phyloP scores from a whole-genome alignment of 2,329 filamentous ascomycete genomes.

The Corniculantispora saksenae region DNA sequence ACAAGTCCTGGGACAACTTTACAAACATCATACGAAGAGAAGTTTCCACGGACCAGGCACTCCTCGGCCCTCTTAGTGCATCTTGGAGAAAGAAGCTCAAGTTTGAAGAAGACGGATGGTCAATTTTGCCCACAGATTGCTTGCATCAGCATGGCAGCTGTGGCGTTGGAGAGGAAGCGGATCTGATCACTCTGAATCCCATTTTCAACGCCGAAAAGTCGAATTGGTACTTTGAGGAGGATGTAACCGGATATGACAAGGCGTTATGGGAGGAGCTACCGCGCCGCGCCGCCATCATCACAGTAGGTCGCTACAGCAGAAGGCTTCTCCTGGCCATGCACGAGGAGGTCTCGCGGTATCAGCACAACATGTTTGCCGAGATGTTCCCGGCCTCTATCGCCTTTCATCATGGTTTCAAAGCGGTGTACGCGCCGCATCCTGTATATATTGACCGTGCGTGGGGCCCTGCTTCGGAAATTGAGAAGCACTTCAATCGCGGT shows the following conservation, averaged over 20 bases:
- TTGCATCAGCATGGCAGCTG: slow-evolving; percentile 53
- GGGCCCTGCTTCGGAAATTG: slow-evolving; percentile 64
- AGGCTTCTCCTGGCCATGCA: slow-evolving; percentile 72
- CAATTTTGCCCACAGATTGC: slow-evolving; percentile 57
- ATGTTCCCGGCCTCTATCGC: slow-evolving; percentile 75
- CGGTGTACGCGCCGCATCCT: slow-evolving; percentile 78
- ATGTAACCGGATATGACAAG: slow-evolving; percentile 72
- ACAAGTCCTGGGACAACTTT: slow-evolving; percentile 74
- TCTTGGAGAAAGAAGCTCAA: slow-evolving; percentile 47
- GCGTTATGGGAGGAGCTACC: slow-evolving; percentile 59
- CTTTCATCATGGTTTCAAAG: slow-evolving; percentile 76
- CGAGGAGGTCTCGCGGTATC: slow-evolving; percentile 66
- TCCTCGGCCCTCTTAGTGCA: slow-evolving; percentile 68
- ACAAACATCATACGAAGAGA: slow-evolving; percentile 62
- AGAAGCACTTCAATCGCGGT: slow-evolving; percentile 75
- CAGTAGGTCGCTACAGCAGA: slow-evolving; percentile 66
- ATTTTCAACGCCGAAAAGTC: slow-evolving; percentile 71
- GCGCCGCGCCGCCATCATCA: slow-evolving; percentile 70
- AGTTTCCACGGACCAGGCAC: slow-evolving; percentile 49
- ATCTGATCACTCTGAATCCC: slow-evolving; percentile 76
- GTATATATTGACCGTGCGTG: slow-evolving; percentile 78
- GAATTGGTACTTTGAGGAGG: slow-evolving; percentile 70
- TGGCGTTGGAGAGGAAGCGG: slow-evolving; percentile 70
- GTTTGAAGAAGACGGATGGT: slow-evolving; percentile 54
- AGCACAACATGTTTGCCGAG: slow-evolving; percentile 74